These are phyloP conservation scores for Sistotremastrum suecicum DNA, from an alignment of 768 basidiomycete genomes.

Conservation along the genomic window DNA sequence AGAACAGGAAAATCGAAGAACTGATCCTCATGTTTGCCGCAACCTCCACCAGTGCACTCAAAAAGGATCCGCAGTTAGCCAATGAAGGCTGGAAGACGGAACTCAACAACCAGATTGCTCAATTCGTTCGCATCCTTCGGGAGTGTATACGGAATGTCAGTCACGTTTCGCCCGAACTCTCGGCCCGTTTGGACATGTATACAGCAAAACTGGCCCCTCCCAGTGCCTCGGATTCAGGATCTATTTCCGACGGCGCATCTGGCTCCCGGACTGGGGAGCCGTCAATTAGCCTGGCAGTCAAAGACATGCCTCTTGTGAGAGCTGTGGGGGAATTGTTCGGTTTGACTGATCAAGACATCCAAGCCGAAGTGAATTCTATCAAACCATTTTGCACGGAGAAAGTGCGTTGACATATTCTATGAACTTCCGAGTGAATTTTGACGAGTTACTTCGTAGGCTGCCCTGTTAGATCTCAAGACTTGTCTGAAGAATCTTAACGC, in stretches of 20 bases:
- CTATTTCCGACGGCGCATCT: constrained; percentile 53
- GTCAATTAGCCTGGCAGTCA: constrained; percentile 33
- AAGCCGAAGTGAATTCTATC: constrained; percentile 59
- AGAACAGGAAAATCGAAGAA: constrained; percentile 94
- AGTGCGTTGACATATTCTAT: constrained; percentile 21
- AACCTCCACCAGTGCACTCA: constrained; percentile 72
- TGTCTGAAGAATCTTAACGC: constrained; percentile 87
- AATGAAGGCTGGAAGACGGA: constrained; percentile 89
- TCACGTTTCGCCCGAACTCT: constrained; percentile 75
- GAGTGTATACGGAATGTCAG: constrained; percentile 62
- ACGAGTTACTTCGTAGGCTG: constrained; percentile 37
- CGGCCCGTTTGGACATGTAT: constrained; percentile 72
- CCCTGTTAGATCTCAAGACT: constrained; percentile 79
- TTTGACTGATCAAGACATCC: constrained; percentile 49
- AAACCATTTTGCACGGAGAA: constrained; percentile 61
- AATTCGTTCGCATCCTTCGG: constrained; percentile 75
- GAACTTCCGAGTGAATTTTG: neutral
- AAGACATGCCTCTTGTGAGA: constrained; percentile 67
- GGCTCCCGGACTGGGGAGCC: constrained; percentile 41
- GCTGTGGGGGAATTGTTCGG: constrained; percentile 64
- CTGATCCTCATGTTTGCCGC: constrained; percentile 94
- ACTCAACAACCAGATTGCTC: constrained; percentile 81
- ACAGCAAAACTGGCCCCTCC: constrained; percentile 63
- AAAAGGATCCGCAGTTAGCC: constrained; percentile 74
- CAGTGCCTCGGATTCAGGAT: constrained; percentile 28